phyloP scores from a whole-genome alignment of 2,329 filamentous ascomycete species.

The Blumeria hordei region DNA sequence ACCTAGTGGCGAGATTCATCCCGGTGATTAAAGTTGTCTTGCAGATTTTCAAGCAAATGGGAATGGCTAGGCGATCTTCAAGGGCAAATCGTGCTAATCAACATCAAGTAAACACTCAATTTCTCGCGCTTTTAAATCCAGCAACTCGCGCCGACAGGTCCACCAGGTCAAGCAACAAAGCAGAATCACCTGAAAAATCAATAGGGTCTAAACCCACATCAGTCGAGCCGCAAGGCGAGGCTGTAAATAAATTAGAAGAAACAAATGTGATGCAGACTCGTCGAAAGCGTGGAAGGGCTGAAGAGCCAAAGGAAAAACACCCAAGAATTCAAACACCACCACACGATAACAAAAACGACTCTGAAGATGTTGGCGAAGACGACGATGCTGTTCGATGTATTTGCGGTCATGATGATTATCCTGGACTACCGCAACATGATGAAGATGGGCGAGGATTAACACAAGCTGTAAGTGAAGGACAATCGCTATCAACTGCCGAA shows the following conservation, averaged over 20 bases:
- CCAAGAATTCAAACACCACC: constrained; percentile 26
- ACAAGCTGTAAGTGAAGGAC: constrained; percentile 33
- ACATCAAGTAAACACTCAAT: constrained; percentile 45
- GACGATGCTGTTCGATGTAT: constrained; percentile 91
- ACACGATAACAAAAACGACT: constrained; percentile 26
- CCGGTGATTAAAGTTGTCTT: no score
- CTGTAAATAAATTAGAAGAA: constrained; percentile 23
- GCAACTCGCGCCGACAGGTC: constrained; percentile 53
- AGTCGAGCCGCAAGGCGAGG: constrained; percentile 42
- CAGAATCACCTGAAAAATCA: constrained; percentile 49
- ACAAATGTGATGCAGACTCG: constrained; percentile 45
- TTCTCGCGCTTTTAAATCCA: constrained; percentile 53
- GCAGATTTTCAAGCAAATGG: constrained; percentile 16
- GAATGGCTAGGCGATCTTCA: constrained; percentile 56
- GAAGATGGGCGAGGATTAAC: constrained; percentile 25
- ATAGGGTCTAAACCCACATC: constrained; percentile 49
- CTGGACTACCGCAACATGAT: constrained; percentile 43
- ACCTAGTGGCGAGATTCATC: no score
- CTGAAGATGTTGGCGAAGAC: constrained; percentile 48
- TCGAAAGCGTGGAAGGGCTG: constrained; percentile 45
- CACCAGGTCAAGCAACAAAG: constrained; percentile 48
- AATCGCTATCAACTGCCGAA: constrained; percentile 28
- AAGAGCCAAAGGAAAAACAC: constrained; percentile 11
- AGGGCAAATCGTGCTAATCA: constrained; percentile 69
- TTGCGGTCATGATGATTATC: constrained; percentile 86